Base-by-base conservation (phyloP, 164 flowering plant genomes). In the Amborella trichopoda region DNA sequence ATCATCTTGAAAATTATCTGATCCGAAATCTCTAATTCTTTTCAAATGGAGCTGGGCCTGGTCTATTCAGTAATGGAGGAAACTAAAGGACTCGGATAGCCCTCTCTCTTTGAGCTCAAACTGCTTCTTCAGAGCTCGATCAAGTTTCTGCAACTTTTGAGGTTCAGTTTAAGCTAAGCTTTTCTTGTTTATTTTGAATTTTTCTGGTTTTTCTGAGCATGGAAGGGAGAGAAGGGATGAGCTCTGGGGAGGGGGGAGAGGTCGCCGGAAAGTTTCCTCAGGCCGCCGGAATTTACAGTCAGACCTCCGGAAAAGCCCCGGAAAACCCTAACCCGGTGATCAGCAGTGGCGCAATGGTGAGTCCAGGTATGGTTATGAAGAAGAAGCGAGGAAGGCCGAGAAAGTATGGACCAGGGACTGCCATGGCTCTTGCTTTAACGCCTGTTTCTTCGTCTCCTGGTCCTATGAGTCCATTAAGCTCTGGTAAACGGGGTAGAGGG, bases 381-480 rank as follows among this genome's bases (percentile, higher is more conserved):
- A 62, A 48, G 18, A 51, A 24, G 26, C 38, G 40, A n/a, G 58
- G 61, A 46, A 73, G 97, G 59, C 97, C 97, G 0, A 74, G 94
- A 49, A 88, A 81, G 59, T 88, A 81, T 44, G 84, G 73, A n/a
- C 56, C 80, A 0, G 88, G 80, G 17, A 88, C 81, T 12, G 68
- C 69, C 66, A 47, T 77, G 53, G 43, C 58, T 1, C 12, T 44
- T 26, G 23, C 68, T 3, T 20, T 67, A 2, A 63, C 78, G 3
- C 67, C 75, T 8, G 55, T 56, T 0, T 67, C 55, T 26, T 40
- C 65, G 3, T 36, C 59, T 3, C 30, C 45, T 22, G 25, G 67
- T 5, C 44, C 67, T 11, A 63, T 54, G n/a, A n/a, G n/a, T n/a
- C n/a, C n/a, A n/a, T n/a, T n/a, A n/a, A n/a, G n/a, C 58, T 57